A percentile compares a stretch with the other conserved stretches of the same genome.
These are phyloP conservation scores for Septoria petroselini DNA, from an alignment of 2,329 filamentous ascomycete genomes.

Conservation along the genomic window DNA sequence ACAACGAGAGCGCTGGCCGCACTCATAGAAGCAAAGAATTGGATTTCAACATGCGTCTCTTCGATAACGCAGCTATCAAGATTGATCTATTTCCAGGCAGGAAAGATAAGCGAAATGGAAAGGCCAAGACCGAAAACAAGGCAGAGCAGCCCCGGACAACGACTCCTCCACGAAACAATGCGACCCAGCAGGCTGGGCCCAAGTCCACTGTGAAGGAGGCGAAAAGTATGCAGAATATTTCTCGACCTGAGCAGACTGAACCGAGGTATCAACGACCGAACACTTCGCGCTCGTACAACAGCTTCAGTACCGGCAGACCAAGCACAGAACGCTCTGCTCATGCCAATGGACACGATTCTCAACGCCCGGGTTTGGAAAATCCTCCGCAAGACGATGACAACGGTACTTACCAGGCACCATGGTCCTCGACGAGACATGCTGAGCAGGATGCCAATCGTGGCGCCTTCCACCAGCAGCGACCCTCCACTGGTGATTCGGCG, in stretches of 20 bases:
- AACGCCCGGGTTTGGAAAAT: background rate
- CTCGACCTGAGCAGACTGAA: too few species aligned
- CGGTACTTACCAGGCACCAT: background rate
- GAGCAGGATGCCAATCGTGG: background rate
- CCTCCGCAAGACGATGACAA: background rate
- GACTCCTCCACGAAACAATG: background rate
- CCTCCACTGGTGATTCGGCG: background rate
- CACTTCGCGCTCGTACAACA: slow-evolving; percentile 2
- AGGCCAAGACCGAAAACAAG: background rate
- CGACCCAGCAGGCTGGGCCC: background rate
- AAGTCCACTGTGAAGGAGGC: background rate
- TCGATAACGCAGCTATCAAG: slow-evolving; percentile 18
- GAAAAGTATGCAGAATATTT: slow-evolving; percentile 13
- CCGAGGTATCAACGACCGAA: background rate
- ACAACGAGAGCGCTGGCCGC: slow-evolving; percentile 7
- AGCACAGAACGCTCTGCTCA: background rate
- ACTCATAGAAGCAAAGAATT: background rate
- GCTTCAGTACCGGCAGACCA: background rate
- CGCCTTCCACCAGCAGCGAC: background rate
- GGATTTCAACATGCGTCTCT: slow-evolving; percentile 12
- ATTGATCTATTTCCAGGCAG: slow-evolving; percentile 17
- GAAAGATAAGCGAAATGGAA: slow-evolving; percentile 14
- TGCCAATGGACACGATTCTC: background rate
- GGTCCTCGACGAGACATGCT: background rate
- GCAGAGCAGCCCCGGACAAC: background rate